A percentile compares a stretch with the other conserved stretches of the same genome.
Evolutionary conservation across 371 early-diverging fungal genomes (phyloP).

Genomic region (Mucor piriformis): DNA sequence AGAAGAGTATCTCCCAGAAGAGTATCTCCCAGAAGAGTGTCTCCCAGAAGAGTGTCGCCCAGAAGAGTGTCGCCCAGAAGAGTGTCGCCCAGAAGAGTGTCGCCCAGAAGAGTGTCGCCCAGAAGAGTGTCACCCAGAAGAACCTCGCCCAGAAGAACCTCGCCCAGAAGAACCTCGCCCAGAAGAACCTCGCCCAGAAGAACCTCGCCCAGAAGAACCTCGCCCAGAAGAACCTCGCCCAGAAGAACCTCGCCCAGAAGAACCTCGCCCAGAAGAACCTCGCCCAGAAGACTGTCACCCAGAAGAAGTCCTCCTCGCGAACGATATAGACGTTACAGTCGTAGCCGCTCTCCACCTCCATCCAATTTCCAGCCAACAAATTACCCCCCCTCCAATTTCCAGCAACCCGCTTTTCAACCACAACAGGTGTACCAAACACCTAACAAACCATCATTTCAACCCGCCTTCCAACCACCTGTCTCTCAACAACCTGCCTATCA

Average conservation of each 20-base stretch:
- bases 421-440: too few relatives aligned
- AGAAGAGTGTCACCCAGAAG: neutral
- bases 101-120: too few relatives aligned
- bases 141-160: neutral
- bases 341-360: conserved; percentile 12
- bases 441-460: too few relatives aligned
- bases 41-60: neutral
- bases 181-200: conserved; percentile 6
- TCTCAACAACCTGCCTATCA: neutral
- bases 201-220: too few relatives aligned
- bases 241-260: conserved; percentile 2
- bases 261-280: neutral
- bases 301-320: conserved; percentile 14
- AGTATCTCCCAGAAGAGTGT: neutral
- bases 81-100: neutral
- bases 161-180: conserved; percentile 9
- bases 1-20: too few relatives aligned
- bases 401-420: neutral
- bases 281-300: too few relatives aligned
- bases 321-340: conserved; percentile 7
- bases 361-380: neutral
- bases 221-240: neutral
- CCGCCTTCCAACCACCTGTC: neutral
- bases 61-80: neutral
- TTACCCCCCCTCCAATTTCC: neutral